phyloP scores from a whole-genome alignment of 2,329 filamentous ascomycete species.

The Chalaropsis thielavioides region DNA sequence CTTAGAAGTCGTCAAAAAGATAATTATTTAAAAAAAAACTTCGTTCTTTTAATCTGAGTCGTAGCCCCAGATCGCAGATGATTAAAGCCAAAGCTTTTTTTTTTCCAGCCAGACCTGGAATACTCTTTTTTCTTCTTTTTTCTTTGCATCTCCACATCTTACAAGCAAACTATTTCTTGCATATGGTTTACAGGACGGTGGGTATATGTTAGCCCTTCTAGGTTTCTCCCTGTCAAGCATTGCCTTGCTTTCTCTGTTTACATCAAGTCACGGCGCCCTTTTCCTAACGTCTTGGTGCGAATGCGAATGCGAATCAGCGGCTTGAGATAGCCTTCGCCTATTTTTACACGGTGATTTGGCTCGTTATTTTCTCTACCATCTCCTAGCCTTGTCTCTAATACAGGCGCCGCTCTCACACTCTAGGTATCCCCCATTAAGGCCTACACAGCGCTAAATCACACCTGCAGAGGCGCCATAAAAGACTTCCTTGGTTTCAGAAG shows the following conservation, averaged over 20 bases:
- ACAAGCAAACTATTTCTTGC: not conserved
- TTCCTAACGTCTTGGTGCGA: not conserved
- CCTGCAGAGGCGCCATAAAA: not conserved
- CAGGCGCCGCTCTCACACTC: not conserved
- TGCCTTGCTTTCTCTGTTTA: not conserved
- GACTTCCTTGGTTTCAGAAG: not conserved
- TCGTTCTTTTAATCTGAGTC: no score
- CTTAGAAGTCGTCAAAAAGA: no score
- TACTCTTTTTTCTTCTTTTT: not conserved
- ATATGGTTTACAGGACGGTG: not conserved
- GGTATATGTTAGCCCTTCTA: not conserved
- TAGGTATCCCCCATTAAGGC: not conserved
- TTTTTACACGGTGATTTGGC: not conserved
- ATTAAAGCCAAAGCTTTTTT: not conserved
- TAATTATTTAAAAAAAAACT: no score
- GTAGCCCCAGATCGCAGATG: no score
- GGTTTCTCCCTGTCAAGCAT: not conserved
- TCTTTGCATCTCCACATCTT: not conserved
- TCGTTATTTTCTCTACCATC: not conserved
- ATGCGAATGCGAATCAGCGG: no score
- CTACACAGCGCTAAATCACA: not conserved
- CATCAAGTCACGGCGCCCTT: not conserved
- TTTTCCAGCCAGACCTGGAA: not conserved
- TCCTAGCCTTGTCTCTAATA: not conserved
- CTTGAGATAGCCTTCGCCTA: not conserved